These are phyloP conservation scores for Microdochium nivale DNA, from an alignment of 2,329 filamentous ascomycete species.

Conservation along the genomic window DNA sequence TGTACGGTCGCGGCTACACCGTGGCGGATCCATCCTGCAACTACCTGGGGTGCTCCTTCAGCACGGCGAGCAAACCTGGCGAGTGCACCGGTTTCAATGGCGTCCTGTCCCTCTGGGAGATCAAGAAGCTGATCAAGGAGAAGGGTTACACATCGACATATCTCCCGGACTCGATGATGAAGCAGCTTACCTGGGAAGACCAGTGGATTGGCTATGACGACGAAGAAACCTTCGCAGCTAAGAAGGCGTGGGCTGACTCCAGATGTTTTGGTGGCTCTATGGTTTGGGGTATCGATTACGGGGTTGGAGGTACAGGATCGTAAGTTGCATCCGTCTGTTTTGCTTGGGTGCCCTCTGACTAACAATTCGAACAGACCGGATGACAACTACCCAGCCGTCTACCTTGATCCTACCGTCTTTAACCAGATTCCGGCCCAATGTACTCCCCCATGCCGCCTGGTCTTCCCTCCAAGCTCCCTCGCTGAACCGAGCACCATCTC, in stretches of 20 bases:
- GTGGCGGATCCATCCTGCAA: not conserved
- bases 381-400: not conserved
- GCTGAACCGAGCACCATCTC: slow-evolving; percentile 2
- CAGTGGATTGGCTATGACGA: not conserved
- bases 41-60: not conserved
- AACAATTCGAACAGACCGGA: not conserved
- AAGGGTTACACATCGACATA: not conserved
- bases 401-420: not conserved
- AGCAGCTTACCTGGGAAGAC: not conserved
- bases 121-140: not conserved
- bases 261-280: not conserved
- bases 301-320: not conserved
- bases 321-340: slow-evolving; percentile 1
- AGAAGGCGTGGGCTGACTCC: not conserved
- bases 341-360: no score
- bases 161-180: not conserved
- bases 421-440: slow-evolving; percentile 1
- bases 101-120: not conserved
- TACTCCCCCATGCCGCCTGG: slow-evolving; percentile 1
- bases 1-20: not conserved
- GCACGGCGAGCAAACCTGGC: not conserved
- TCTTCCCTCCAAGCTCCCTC: slow-evolving; percentile 2
- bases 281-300: not conserved
- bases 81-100: not conserved
- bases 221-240: not conserved